Evolutionary conservation across 768 basidiomycete genomes (phyloP).

Genomic region (Amanita pallidorosea): DNA sequence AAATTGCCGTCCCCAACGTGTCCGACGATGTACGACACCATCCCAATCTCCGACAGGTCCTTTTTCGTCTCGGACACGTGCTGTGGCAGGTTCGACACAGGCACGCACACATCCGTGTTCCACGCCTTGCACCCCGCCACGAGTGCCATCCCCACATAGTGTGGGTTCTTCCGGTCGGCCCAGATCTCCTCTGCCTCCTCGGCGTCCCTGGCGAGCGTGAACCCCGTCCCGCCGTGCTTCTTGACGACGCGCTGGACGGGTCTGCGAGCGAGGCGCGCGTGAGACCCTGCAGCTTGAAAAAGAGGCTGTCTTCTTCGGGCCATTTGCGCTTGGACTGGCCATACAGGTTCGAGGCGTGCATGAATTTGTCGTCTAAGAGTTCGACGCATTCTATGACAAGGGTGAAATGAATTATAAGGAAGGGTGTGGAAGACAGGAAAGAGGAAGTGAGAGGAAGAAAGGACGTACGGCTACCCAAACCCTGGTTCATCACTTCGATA

Average conservation of each 20-base stretch:
- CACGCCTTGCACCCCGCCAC: conserved; percentile 47
- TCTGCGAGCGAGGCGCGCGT: conserved; percentile 52
- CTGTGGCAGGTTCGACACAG: conserved; percentile 53
- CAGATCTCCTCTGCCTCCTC: conserved; percentile 68
- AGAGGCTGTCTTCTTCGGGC: no score
- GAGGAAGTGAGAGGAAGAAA: background rate
- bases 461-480: conserved; percentile 65
- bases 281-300: no score
- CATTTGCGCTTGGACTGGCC: conserved; percentile 38
- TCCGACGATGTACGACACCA: conserved; percentile 59
- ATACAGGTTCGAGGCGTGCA: conserved; percentile 52
- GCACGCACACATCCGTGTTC: conserved; percentile 75
- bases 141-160: conserved; percentile 44
- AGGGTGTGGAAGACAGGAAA: background rate
- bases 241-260: conserved; percentile 46
- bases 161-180: conserved; percentile 63
- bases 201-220: conserved; percentile 50
- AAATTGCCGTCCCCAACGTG: conserved; percentile 66
- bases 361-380: conserved; percentile 62
- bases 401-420: no score
- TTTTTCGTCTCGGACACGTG: conserved; percentile 61
- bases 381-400: conserved; percentile 84
- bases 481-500: conserved; percentile 57
- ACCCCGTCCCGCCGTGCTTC: conserved; percentile 58
- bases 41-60: conserved; percentile 45